Percentiles rank a stretch among this genome's conserved stretches.
Conservation (phyloP, 345 rosid genomes). For the Clarkia xantiana region DNA sequence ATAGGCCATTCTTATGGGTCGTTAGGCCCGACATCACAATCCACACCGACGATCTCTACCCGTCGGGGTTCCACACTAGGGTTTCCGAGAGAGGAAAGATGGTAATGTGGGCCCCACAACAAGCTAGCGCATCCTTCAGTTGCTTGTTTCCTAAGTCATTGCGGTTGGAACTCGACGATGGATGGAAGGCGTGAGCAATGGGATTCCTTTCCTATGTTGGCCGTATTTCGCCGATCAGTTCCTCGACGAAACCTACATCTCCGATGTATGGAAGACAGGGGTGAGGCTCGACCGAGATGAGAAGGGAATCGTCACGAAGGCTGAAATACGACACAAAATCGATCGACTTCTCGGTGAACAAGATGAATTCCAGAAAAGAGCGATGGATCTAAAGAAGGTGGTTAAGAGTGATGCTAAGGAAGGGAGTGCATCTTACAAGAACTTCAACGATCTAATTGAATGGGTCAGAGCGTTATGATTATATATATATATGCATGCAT, state of each 20-base stretch:
- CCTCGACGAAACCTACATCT: constrained; percentile 17
- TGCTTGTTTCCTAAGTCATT: constrained; percentile 27
- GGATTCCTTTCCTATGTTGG: constrained; percentile 22
- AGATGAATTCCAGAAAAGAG: constrained; percentile 1
- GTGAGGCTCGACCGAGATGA: constrained; percentile 11
- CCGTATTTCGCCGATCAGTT: constrained; percentile 26
- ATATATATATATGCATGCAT: no score
- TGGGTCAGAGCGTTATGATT: constrained; percentile 6
- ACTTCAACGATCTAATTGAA: neutral
- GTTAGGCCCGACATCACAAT: constrained; percentile 10
- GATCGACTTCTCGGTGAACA: constrained; percentile 5
- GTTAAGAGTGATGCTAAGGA: neutral
- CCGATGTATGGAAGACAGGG: constrained; percentile 17
- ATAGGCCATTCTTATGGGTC: constrained; percentile 18
- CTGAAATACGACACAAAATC: constrained; percentile 12
- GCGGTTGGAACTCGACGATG: constrained; percentile 29
- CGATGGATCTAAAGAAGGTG: constrained; percentile 4
- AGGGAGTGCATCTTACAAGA: constrained; percentile 4
- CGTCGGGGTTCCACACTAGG: constrained; percentile 12
- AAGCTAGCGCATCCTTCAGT: constrained; percentile 16
- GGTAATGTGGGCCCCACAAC: constrained; percentile 26
- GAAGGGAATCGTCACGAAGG: constrained; percentile 14
- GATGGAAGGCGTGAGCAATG: constrained; percentile 20
- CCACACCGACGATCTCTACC: constrained; percentile 6
- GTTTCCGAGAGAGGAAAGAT: constrained; percentile 11